Percentiles rank a stretch among this genome's conserved stretches.
Evolutionary conservation across 2,329 filamentous ascomycete species (phyloP).

Genomic region (Aspergillus sp.): DNA sequence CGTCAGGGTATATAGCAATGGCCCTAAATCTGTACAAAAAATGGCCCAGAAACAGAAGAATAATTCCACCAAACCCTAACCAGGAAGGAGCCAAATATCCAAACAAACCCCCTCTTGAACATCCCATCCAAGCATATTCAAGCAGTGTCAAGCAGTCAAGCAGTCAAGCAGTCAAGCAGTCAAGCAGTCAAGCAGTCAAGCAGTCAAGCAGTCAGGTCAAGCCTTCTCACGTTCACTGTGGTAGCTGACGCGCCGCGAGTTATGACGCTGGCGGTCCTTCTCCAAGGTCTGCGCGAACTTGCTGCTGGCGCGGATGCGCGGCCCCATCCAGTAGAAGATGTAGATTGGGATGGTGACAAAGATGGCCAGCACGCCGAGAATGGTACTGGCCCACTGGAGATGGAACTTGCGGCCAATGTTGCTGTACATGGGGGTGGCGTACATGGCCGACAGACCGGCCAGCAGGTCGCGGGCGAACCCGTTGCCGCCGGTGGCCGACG

Average conservation of each 20-base stretch:
- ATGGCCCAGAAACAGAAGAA: no score
- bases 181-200: no score
- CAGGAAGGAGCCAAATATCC: no score
- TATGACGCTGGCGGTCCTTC: constrained; percentile 15
- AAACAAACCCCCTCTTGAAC: no score
- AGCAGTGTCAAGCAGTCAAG: no score
- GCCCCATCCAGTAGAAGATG: constrained; percentile 50
- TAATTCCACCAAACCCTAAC: no score
- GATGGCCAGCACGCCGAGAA: constrained; percentile 45
- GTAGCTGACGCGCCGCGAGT: constrained; percentile 13
- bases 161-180: not conserved
- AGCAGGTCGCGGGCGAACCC: constrained; percentile 66
- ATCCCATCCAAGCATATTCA: no score
- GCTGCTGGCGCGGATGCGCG: constrained; percentile 43
- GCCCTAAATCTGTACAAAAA: no score
- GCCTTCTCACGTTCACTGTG: constrained; percentile 5
- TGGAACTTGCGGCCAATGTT: constrained; percentile 38
- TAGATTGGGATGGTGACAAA: constrained; percentile 48
- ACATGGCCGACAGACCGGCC: constrained; percentile 62
- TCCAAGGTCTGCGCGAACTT: constrained; percentile 43
- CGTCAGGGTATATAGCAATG: no score
- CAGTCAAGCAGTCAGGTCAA: not conserved
- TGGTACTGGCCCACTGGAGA: constrained; percentile 47
- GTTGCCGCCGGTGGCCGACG: constrained; percentile 67
- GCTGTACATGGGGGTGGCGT: constrained; percentile 56